Conservation (phyloP, 164 flowering plant species). For the Stephania japonica region DNA sequence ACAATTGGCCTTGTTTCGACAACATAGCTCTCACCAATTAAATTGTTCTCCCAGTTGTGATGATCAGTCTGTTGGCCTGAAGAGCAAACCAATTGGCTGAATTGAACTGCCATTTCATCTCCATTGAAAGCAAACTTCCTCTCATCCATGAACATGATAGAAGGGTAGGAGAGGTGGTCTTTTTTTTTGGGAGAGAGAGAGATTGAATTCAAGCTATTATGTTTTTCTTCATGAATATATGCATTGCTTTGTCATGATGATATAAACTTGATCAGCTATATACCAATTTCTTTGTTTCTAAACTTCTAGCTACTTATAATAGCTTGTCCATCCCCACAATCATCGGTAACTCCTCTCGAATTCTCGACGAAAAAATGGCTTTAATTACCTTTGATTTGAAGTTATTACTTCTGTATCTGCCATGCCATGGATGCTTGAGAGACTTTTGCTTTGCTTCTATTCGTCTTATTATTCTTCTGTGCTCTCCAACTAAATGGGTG, state of each 20-base stretch:
- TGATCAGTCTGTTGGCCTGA: not conserved
- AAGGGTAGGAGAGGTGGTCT: not conserved
- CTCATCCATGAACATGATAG: not conserved
- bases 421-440: not conserved
- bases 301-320: no score
- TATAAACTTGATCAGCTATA: not conserved
- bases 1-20: not conserved
- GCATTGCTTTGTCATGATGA: not conserved
- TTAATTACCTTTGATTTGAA: not conserved
- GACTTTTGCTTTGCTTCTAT: not conserved
- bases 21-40: not conserved
- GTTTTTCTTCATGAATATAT: not conserved
- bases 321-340: not conserved
- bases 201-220: not conserved
- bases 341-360: not conserved
- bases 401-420: not conserved
- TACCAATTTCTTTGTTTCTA: not conserved
- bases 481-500: not conserved
- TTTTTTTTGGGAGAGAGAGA: no score
- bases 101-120: not conserved
- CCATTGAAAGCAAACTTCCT: not conserved
- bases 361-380: not conserved
- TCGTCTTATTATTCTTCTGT: not conserved
- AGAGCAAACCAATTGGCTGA: not conserved
- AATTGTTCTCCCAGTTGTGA: not conserved